Conservation (phyloP, 75 land plant genomes). For the Adiantum capillusveneris region DNA sequence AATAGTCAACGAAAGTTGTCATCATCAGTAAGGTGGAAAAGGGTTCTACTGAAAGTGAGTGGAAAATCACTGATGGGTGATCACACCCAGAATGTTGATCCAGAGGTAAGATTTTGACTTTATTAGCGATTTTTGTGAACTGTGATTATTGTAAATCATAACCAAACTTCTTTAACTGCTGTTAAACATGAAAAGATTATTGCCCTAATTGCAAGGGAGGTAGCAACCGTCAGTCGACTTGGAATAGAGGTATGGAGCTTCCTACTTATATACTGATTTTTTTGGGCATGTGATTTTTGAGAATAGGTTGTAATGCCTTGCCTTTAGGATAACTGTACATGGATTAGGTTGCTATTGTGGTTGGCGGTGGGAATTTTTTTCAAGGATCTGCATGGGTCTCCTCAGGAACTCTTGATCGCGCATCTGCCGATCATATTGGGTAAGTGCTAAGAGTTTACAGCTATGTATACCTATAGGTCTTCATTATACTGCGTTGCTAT, state of each 20-base stretch:
- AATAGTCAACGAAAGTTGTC: conserved; percentile 23
- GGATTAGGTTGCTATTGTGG: conserved; percentile 63
- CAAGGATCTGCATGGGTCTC: conserved; percentile 68
- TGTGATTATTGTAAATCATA: too few relatives aligned
- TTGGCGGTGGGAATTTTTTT: conserved; percentile 77
- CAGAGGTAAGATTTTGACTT: conserved; percentile 39
- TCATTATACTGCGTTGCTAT: too few relatives aligned
- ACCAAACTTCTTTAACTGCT: too few relatives aligned
- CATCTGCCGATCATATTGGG: conserved; percentile 70
- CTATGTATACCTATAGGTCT: too few relatives aligned
- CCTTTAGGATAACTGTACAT: too few relatives aligned
- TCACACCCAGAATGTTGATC: conserved; percentile 56
- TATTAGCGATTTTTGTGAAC: too few relatives aligned
- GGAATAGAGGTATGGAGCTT: conserved; percentile 55
- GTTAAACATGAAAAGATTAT: conserved; percentile 51
- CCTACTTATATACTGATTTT: background rate
- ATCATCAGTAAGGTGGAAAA: conserved; percentile 44
- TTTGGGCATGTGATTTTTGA: background rate
- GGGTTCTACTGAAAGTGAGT: conserved; percentile 68
- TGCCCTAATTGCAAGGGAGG: conserved; percentile 55
- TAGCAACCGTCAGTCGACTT: conserved; percentile 40
- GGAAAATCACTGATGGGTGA: conserved; percentile 47
- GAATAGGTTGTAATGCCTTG: background rate
- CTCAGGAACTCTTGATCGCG: conserved; percentile 52
- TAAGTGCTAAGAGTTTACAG: too few relatives aligned